phyloP scores from a whole-genome alignment of 805 yeast species.

The Kodamaea sagamina region DNA sequence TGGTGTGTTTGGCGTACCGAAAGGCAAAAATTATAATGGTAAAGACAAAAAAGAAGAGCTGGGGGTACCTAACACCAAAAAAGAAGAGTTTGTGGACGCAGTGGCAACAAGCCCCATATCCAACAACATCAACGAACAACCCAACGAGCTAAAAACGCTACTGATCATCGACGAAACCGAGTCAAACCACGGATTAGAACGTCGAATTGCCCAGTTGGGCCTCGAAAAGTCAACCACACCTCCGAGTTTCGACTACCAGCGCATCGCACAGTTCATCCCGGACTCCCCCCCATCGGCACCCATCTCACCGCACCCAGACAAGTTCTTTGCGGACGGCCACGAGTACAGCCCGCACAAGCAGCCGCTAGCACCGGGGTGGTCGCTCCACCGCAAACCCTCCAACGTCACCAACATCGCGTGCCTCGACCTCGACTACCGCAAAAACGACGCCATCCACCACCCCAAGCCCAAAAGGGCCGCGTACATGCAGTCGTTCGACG shows the following conservation, averaged over 20 bases:
- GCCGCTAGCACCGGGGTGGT: slow-evolving; percentile 15
- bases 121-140: slow-evolving; percentile 15
- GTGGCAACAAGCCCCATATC: not conserved
- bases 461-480: slow-evolving; percentile 29
- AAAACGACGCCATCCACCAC: slow-evolving; percentile 21
- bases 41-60: too few relatives aligned
- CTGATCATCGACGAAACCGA: slow-evolving; percentile 17
- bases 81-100: slow-evolving; percentile 1
- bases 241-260: slow-evolving; percentile 8
- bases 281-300: slow-evolving; percentile 49
- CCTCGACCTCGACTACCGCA: slow-evolving; percentile 21
- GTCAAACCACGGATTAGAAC: slow-evolving; percentile 1
- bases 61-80: too few relatives aligned
- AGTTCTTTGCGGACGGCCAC: not conserved
- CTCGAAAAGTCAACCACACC: not conserved
- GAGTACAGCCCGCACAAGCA: slow-evolving; percentile 8
- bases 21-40: too few relatives aligned
- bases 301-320: slow-evolving; percentile 33
- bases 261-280: slow-evolving; percentile 34
- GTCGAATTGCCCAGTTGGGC: not conserved
- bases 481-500: slow-evolving; percentile 14
- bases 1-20: too few relatives aligned
- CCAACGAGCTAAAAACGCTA: slow-evolving; percentile 15
- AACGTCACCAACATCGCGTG: slow-evolving; percentile 33
- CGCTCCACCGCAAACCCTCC: slow-evolving; percentile 20